phyloP scores from a whole-genome alignment of 2,329 filamentous ascomycete species.

The Aureobasidium sp. region DNA sequence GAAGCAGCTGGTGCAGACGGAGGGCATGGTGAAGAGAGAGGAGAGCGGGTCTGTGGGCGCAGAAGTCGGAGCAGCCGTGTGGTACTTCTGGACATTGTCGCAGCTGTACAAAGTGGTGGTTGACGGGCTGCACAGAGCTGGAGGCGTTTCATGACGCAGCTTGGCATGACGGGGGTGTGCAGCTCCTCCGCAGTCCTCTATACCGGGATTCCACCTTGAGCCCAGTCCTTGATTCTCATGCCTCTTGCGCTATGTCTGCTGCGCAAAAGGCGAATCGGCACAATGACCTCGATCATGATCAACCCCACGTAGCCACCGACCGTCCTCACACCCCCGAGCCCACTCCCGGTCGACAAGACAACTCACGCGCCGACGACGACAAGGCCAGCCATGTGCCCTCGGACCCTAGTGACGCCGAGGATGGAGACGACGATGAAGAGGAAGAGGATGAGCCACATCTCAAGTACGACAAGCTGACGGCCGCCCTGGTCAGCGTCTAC shows the following conservation, averaged over 20 bases:
- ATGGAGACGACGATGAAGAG: slow-evolving; percentile 30
- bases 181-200: neutral
- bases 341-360: slow-evolving; percentile 20
- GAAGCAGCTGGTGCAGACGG: neutral
- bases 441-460: slow-evolving; percentile 88
- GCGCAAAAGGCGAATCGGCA: slow-evolving; percentile 23
- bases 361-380: neutral
- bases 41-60: neutral
- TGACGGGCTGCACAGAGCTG: neutral
- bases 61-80: neutral
- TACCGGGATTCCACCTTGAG: neutral
- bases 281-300: slow-evolving; percentile 1
- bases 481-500: slow-evolving; percentile 71
- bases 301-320: slow-evolving; percentile 15
- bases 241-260: slow-evolving; percentile 30
- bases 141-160: neutral
- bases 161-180: neutral
- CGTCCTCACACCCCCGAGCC: slow-evolving; percentile 40
- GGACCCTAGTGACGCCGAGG: slow-evolving; percentile 29
- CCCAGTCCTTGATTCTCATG: slow-evolving; percentile 18
- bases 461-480: slow-evolving; percentile 85
- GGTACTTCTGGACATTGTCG: neutral
- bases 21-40: neutral
- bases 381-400: neutral
- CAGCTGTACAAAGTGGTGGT: neutral